Evolutionary conservation across 2,329 filamentous ascomycete species (phyloP).

Genomic region (Cadophora sp.): DNA sequence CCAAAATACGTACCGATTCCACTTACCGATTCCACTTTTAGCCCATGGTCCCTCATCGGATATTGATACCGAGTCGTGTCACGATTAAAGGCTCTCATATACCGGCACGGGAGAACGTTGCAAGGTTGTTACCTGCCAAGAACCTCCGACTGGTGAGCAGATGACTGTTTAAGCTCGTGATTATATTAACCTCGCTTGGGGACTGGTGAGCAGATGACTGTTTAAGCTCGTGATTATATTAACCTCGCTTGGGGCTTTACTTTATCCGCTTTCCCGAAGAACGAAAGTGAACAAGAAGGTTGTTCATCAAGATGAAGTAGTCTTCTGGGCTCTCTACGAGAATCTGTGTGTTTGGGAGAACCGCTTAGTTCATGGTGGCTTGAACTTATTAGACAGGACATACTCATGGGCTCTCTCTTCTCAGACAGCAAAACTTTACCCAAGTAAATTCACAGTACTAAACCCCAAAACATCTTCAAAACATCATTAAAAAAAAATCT

Average conservation of each 20-base stretch:
- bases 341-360: neutral
- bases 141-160: neutral
- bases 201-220: neutral
- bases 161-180: neutral
- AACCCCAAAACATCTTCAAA: neutral
- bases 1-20: too few relatives aligned
- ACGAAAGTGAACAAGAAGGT: too few relatives aligned
- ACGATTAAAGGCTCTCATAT: conserved; percentile 1
- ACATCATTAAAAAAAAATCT: neutral
- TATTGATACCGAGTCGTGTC: neutral
- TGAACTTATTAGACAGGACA: neutral
- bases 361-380: neutral
- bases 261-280: neutral
- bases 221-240: neutral
- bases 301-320: too few relatives aligned
- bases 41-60: neutral
- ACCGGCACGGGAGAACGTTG: neutral
- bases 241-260: neutral
- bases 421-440: too few relatives aligned
- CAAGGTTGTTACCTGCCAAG: neutral
- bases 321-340: too few relatives aligned
- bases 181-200: neutral
- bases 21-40: neutral
- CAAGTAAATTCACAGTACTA: neutral
- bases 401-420: too few relatives aligned